Percentiles rank a stretch among this genome's conserved stretches.
These are phyloP conservation scores for Ceratorhiza oryzae-sativae DNA, from an alignment of 1,284 basidiomycete genomes.

Conservation along the genomic window DNA sequence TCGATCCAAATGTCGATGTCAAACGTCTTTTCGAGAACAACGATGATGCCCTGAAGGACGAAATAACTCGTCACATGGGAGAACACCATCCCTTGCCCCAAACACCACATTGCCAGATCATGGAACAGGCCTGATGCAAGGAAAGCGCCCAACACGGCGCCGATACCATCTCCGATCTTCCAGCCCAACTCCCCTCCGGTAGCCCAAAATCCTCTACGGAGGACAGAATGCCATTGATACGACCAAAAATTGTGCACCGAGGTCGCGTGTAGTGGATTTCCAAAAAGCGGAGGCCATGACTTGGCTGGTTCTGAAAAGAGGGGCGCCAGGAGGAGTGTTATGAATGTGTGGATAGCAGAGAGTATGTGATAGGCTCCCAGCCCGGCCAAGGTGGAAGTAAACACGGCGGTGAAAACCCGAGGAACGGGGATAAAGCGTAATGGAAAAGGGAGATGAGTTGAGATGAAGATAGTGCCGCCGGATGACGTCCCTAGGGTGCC, in stretches of 20 bases:
- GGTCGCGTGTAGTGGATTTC: conserved; percentile 2
- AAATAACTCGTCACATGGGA: conserved; percentile 61
- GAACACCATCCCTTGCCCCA: conserved; percentile 63
- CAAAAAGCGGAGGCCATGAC: conserved; percentile 35
- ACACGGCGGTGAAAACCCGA: conserved; percentile 17
- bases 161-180: conserved; percentile 17
- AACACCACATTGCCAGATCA: conserved; percentile 63
- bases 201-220: conserved; percentile 24
- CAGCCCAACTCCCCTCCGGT: conserved; percentile 24
- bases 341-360: not conserved
- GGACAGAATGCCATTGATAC: conserved; percentile 32
- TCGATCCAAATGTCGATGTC: conserved; percentile 38
- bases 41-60: conserved; percentile 61
- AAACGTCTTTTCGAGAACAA: conserved; percentile 55
- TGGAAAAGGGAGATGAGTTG: conserved; percentile 12
- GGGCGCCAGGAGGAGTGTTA: conserved; percentile 18
- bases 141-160: conserved; percentile 62
- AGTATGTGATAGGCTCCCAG: conserved; percentile 12
- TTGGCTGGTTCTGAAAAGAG: conserved; percentile 26
- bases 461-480: conserved; percentile 19
- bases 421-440: not conserved
- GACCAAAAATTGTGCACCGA: conserved; percentile 35
- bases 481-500: conserved; percentile 10
- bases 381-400: not conserved
- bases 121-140: conserved; percentile 64